Evolutionary conservation across 2,329 filamentous ascomycete species (phyloP).

Genomic region (Cryphonectria naterciae): DNA sequence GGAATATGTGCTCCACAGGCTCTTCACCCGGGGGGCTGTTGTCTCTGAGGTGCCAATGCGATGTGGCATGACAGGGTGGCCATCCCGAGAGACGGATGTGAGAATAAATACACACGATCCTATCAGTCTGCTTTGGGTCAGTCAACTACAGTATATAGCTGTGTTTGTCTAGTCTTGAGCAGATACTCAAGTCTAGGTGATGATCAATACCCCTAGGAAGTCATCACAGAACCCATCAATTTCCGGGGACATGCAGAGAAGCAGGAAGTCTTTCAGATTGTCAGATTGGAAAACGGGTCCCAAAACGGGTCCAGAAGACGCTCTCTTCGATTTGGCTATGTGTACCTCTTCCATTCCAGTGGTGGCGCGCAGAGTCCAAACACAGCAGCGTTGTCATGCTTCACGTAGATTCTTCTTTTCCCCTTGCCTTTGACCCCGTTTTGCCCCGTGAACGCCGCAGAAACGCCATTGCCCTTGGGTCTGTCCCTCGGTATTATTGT

Average conservation of each 20-base stretch:
- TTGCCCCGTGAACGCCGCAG: slow-evolving; percentile 22
- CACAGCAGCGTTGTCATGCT: neutral
- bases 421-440: slow-evolving; percentile 10
- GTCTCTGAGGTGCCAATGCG: neutral
- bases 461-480: slow-evolving; percentile 22
- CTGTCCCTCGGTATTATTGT: slow-evolving; percentile 22
- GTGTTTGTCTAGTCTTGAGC: neutral
- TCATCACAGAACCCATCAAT: neutral
- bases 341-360: neutral
- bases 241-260: neutral
- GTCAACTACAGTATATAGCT: neutral
- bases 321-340: neutral
- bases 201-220: neutral
- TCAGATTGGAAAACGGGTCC: neutral
- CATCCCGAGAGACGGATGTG: neutral
- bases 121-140: no score
- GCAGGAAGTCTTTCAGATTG: neutral
- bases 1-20: neutral
- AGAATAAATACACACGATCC: neutral
- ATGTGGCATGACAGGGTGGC: neutral
- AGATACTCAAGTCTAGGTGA: neutral
- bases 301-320: no score
- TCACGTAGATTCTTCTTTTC: slow-evolving; percentile 8
- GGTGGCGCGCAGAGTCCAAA: no score
- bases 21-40: no score